phyloP scores from a whole-genome alignment of 192 early-diverging fungal species.

The Coemansia erecta region DNA sequence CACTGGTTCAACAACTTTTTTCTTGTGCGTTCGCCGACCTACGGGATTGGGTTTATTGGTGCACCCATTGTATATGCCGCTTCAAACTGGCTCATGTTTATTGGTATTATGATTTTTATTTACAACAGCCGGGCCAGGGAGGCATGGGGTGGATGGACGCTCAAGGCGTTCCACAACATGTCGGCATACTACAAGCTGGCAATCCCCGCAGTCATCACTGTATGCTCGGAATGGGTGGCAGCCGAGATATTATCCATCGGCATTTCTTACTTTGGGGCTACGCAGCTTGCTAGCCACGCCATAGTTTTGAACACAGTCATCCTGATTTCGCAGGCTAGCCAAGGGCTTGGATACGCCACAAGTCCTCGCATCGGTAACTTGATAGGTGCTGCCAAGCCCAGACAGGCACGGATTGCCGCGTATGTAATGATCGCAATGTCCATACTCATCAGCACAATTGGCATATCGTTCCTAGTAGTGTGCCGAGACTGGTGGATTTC shows the following conservation, averaged over 20 bases:
- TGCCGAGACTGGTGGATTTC: constrained; percentile 24
- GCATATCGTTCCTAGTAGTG: constrained; percentile 7
- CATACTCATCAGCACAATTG: constrained; percentile 45
- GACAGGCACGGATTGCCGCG: too few relatives aligned
- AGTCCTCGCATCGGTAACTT: constrained; percentile 73
- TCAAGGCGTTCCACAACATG: too few relatives aligned
- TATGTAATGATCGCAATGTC: constrained; percentile 54
- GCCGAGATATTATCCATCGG: constrained; percentile 64
- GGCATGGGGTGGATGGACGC: too few relatives aligned
- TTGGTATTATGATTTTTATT: constrained; percentile 62
- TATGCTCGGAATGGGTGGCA: constrained; percentile 74
- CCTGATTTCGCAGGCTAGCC: constrained; percentile 62
- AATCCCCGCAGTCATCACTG: constrained; percentile 74
- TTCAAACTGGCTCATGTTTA: constrained; percentile 64
- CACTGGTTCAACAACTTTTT: too few relatives aligned
- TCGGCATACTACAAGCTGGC: too few relatives aligned
- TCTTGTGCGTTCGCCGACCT: too few relatives aligned
- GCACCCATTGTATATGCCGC: constrained; percentile 71
- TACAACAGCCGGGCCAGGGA: constrained; percentile 56
- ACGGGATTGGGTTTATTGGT: constrained; percentile 68
- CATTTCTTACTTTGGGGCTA: too few relatives aligned
- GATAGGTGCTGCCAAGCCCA: too few relatives aligned
- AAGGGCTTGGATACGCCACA: constrained; percentile 68
- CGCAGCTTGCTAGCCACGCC: constrained; percentile 72
- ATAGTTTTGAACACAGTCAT: constrained; percentile 61